Conservation (phyloP, 106 monocot species). For the Dactylorhiza incarnata region DNA sequence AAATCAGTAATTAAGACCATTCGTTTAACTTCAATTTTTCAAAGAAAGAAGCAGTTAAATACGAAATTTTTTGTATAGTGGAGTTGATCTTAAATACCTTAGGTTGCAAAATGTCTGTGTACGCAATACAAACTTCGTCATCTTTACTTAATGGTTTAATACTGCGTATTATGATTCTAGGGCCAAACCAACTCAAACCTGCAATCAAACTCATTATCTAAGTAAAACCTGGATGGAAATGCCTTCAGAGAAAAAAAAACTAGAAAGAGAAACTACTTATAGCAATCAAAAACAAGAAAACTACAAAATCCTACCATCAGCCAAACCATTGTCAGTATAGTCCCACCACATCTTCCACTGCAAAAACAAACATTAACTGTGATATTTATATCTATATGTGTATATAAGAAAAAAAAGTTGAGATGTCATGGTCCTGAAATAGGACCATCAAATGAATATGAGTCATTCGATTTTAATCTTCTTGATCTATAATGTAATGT, state of each 20-base stretch:
- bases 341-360: slow-evolving; percentile 43
- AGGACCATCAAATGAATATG: too few relatives aligned
- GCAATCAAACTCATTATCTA: neutral
- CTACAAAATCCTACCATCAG: slow-evolving; percentile 32
- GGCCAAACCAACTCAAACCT: slow-evolving; percentile 54
- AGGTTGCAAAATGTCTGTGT: slow-evolving; percentile 74
- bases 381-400: too few relatives aligned
- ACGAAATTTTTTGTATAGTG: neutral
- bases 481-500: too few relatives aligned
- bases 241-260: neutral
- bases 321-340: slow-evolving; percentile 18
- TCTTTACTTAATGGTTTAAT: slow-evolving; percentile 61
- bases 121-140: slow-evolving; percentile 64
- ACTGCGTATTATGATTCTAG: slow-evolving; percentile 56
- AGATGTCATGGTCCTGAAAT: too few relatives aligned
- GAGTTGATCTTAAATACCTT: slow-evolving; percentile 35
- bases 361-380: slow-evolving; percentile 25
- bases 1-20: neutral
- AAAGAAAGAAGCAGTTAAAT: neutral
- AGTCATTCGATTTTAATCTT: too few relatives aligned
- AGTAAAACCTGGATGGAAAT: neutral
- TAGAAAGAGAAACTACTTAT: neutral
- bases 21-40: neutral
- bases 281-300: neutral
- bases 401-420: too few relatives aligned